phyloP scores from a whole-genome alignment of 192 early-diverging fungal genomes.

The Linnemannia zychae region DNA sequence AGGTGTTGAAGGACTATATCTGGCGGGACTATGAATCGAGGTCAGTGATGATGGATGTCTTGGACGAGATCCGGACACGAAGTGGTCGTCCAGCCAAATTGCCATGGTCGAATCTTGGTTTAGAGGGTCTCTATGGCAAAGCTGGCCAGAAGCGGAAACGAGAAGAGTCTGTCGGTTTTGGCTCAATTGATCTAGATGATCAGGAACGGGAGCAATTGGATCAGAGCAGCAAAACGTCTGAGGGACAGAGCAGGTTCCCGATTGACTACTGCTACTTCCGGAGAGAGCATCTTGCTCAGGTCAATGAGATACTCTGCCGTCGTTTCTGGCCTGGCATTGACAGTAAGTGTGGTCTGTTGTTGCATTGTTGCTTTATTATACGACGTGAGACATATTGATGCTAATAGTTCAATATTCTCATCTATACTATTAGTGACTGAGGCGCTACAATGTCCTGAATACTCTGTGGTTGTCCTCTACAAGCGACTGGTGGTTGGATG shows the following conservation, averaged over 20 bases:
- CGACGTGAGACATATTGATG: background rate
- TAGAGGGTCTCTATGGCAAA: slow-evolving; percentile 11
- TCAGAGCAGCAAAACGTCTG: slow-evolving; percentile 5
- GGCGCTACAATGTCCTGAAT: slow-evolving; percentile 85
- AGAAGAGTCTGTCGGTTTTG: slow-evolving; percentile 11
- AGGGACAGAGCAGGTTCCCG: slow-evolving; percentile 44
- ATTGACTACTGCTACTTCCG: slow-evolving; percentile 90
- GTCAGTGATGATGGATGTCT: slow-evolving; percentile 60
- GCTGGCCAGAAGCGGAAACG: slow-evolving; percentile 31
- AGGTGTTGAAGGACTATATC: slow-evolving; percentile 85
- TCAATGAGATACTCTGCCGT: slow-evolving; percentile 80
- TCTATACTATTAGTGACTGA: slow-evolving; percentile 74
- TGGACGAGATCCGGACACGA: slow-evolving; percentile 62
- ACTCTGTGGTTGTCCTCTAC: slow-evolving; percentile 87
- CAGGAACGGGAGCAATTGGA: background rate
- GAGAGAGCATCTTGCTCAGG: slow-evolving; percentile 73
- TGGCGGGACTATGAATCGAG: slow-evolving; percentile 75
- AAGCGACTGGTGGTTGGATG: slow-evolving; percentile 86
- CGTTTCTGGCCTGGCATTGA: slow-evolving; percentile 95
- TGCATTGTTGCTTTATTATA: slow-evolving; percentile 10
- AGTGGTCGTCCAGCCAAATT: slow-evolving; percentile 48
- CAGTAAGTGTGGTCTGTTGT: slow-evolving; percentile 55
- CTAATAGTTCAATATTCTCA: background rate
- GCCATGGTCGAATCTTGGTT: slow-evolving; percentile 14
- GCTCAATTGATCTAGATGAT: slow-evolving; percentile 8